Evolutionary conservation across 345 rosid species (phyloP).

Genomic region (Pistacia atlantica): DNA sequence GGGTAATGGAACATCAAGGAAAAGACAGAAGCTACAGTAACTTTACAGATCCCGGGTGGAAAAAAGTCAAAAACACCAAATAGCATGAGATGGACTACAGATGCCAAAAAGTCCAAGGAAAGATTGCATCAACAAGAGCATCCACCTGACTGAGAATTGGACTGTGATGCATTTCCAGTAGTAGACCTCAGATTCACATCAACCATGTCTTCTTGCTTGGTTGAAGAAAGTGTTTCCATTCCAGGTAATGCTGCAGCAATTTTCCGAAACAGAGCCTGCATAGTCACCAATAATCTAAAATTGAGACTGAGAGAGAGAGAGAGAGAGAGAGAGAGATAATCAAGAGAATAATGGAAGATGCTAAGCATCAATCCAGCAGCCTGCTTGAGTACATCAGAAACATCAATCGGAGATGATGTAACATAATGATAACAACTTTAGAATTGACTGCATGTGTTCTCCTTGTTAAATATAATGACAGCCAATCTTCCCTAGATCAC

Average conservation of each 20-base stretch:
- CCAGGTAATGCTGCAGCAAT: slow-evolving; percentile 93
- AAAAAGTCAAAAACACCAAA: not conserved
- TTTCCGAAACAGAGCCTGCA: slow-evolving; percentile 77
- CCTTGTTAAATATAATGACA: not conserved
- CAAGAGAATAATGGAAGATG: not conserved
- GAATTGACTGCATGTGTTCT: not conserved
- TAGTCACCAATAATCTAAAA: not conserved
- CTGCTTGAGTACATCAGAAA: not conserved
- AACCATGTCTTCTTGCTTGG: slow-evolving; percentile 95
- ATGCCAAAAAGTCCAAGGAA: not conserved
- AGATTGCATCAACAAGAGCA: slow-evolving; percentile 58
- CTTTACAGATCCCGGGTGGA: slow-evolving; percentile 6
- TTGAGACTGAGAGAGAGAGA: not conserved
- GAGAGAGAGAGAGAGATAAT: not conserved
- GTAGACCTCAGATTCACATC: slow-evolving; percentile 86
- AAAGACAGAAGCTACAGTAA: not conserved
- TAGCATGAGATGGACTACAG: not conserved
- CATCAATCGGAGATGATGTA: not conserved
- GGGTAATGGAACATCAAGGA: not conserved
- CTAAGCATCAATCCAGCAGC: not conserved
- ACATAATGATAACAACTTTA: not conserved
- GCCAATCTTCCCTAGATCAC: not conserved
- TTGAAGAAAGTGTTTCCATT: slow-evolving; percentile 86
- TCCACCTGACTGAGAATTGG: slow-evolving; percentile 76
- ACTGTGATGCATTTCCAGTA: slow-evolving; percentile 59